Conservation (phyloP, 345 rosid species). For the Gossypium herbaceum region DNA sequence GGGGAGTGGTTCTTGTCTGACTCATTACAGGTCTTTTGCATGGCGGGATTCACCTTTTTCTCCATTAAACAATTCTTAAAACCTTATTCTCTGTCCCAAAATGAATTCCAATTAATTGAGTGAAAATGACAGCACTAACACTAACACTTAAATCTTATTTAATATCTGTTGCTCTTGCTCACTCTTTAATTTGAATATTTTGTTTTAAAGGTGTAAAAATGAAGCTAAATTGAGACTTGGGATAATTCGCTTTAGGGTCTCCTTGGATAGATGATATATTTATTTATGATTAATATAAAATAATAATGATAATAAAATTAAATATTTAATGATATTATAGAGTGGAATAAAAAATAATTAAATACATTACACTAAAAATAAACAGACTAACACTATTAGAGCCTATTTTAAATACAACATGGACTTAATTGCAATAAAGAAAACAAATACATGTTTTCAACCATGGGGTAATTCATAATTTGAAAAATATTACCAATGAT, state of each 20-base stretch:
- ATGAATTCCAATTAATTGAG: not conserved
- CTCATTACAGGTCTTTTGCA: conserved; percentile 12
- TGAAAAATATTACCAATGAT: too few relatives aligned
- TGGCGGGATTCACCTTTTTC: conserved; percentile 7
- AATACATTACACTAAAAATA: too few relatives aligned
- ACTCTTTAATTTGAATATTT: conserved; percentile 2
- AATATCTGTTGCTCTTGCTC: not conserved
- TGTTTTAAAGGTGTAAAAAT: not conserved
- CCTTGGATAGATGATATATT: too few relatives aligned
- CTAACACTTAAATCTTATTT: not conserved
- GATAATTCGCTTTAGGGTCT: not conserved
- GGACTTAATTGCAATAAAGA: too few relatives aligned
- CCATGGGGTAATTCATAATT: too few relatives aligned
- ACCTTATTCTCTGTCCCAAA: not conserved
- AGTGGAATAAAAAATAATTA: too few relatives aligned
- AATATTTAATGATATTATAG: too few relatives aligned
- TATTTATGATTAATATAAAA: too few relatives aligned
- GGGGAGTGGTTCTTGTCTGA: not conserved
- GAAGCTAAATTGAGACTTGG: not conserved
- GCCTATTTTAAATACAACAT: too few relatives aligned
- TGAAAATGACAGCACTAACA: conserved; percentile 16
- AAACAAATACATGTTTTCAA: too few relatives aligned
- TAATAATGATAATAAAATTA: too few relatives aligned
- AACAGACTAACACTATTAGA: too few relatives aligned
- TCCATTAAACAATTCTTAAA: not conserved